Evolutionary conservation across 257 asterid genomes (phyloP), one percentile per base, ranked within the genome.

Genomic region (Solanum chiquidenum): DNA sequence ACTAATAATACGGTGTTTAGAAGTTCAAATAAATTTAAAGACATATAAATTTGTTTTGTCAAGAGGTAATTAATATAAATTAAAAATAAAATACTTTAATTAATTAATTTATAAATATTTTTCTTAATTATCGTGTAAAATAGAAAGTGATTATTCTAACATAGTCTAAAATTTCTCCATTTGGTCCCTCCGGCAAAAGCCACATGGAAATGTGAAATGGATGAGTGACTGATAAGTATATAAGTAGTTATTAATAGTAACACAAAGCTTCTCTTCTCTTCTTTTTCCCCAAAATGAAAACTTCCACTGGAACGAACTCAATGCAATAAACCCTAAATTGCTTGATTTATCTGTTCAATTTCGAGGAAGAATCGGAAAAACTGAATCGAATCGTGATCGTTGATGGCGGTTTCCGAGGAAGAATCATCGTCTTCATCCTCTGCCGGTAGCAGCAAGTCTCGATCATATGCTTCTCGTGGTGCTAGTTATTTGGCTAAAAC

Each of bases 401-500:
- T 5, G 83, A 93, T 93, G 96, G 96, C 96, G 66, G 95, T 93
- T 83, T 72, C 92, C 4, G 95, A 93, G 86, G 92, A 91, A 71
- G 95, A 93, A 87, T 89, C 93, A 1, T 77, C 94, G 40, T 89
- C 98, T 5, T 93, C 99, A n/a, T 90, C 98, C 23, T 87, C 95
- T 27, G 93, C 76, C 80, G 29, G 83, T 86, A 79, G 85, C 86
- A 83, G 83, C 75, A 92, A 91, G 87, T 88, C 89, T 5, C 93
- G 90, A 88, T 89, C 95, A 88, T 64, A 88, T 49, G 83, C 94
- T 86, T 52, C 87, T 12, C 86, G 68, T 80, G 92, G 92, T 29
- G 89, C 94, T 33, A 93, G 72, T 90, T 97, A 94, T 90, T 91
- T 95, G 83, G 98, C 99, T 71, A 97, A 97, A 90, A 95, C 98